Percentiles rank a stretch among this genome's conserved stretches.
Conservation (phyloP, 2,329 filamentous ascomycete species). For the Neofusicoccum parvum region DNA sequence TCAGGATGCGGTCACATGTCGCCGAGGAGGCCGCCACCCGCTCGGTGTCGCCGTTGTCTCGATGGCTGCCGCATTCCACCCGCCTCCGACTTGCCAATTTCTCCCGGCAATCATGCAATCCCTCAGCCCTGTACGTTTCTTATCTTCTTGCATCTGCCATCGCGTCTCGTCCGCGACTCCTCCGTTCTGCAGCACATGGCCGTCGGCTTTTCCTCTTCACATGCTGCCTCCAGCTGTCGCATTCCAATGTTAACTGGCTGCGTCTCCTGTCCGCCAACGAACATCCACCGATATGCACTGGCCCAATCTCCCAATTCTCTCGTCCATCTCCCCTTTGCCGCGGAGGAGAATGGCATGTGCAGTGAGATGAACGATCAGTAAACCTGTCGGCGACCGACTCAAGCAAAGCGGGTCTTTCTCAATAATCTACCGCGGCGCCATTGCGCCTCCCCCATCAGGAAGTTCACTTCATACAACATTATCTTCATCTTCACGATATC, state of each 20-base stretch:
- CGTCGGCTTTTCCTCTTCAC: not conserved
- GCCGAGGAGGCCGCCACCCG: not conserved
- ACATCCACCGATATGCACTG: no score
- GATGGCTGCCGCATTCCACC: not conserved
- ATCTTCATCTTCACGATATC: not conserved
- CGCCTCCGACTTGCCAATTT: not conserved
- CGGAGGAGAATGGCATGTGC: no score
- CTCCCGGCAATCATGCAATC: not conserved
- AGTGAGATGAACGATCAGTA: no score
- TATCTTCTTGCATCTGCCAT: no score
- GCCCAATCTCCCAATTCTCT: no score
- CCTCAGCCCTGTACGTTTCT: not conserved
- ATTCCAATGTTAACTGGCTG: no score
- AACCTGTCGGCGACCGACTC: not conserved
- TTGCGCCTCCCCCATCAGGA: not conserved
- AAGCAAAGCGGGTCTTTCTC: not conserved
- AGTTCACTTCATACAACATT: not conserved
- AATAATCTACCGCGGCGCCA: not conserved
- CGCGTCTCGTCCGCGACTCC: no score
- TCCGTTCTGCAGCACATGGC: not conserved
- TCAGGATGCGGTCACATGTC: not conserved
- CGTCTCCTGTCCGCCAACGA: no score
- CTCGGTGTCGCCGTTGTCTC: not conserved
- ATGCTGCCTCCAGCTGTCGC: no score
- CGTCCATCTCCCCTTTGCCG: no score